A percentile compares a stretch with the other conserved stretches of the same genome.
phyloP scores from a whole-genome alignment of 495 filamentous ascomycete genomes.

The Venustampulla echinocandica region DNA sequence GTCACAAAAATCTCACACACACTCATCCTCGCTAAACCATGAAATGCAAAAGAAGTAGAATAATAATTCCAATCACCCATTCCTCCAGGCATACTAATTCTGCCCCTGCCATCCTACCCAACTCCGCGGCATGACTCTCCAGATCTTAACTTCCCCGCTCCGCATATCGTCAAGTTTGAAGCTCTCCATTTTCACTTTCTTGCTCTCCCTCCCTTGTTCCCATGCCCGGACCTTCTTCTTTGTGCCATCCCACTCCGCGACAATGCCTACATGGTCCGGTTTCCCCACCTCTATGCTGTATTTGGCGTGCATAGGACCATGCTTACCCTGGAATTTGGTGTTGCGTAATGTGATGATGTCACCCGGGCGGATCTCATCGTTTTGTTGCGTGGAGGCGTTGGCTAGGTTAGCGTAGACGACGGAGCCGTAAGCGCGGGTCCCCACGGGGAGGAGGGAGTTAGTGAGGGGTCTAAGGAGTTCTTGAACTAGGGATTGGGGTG shows the following conservation, averaged over 20 bases:
- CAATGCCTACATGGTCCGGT: conserved; percentile 89
- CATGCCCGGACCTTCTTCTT: conserved; percentile 95
- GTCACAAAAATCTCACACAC: not conserved
- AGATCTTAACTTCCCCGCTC: conserved; percentile 94
- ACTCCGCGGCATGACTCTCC: conserved; percentile 83
- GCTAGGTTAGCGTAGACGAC: conserved; percentile 89
- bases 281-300: conserved; percentile 84
- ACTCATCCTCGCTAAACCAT: not conserved
- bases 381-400: conserved; percentile 80
- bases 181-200: conserved; percentile 88
- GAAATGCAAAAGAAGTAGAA: too few species aligned
- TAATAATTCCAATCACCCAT: too few species aligned
- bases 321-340: conserved; percentile 90
- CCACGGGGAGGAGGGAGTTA: conserved; percentile 70
- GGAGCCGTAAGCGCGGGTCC: conserved; percentile 80
- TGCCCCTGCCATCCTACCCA: conserved; percentile 81
- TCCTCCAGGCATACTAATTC: conserved; percentile 14
- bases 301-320: conserved; percentile 89
- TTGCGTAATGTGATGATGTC: conserved; percentile 93
- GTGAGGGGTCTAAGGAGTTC: conserved; percentile 68
- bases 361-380: conserved; percentile 89
- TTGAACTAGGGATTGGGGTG: conserved; percentile 61
- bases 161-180: conserved; percentile 87
- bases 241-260: conserved; percentile 97
- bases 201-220: conserved; percentile 92